phyloP scores from a whole-genome alignment of 352 stramenopile species.

The Pythium aquatile region DNA sequence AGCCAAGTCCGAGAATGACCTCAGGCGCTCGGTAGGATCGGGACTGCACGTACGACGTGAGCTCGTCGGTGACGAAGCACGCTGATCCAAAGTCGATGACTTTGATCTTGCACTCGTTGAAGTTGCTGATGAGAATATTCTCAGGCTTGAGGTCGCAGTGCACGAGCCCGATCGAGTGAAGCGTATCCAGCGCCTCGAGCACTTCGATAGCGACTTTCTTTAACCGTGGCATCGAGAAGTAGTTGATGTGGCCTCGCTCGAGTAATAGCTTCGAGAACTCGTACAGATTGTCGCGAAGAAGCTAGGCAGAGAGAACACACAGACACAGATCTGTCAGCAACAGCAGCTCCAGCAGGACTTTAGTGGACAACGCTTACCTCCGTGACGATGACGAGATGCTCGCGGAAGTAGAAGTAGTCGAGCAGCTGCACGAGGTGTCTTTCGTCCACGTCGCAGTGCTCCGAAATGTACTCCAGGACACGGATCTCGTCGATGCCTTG shows the following conservation, averaged over 20 bases:
- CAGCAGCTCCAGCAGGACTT: neutral
- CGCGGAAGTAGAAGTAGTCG: constrained; percentile 94
- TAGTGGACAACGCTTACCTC: constrained; percentile 66
- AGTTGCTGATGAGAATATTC: constrained; percentile 92
- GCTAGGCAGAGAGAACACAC: constrained; percentile 37
- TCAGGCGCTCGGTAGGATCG: constrained; percentile 97
- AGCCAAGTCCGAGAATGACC: constrained; percentile 95
- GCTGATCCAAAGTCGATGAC: constrained; percentile 99
- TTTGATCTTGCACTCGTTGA: constrained; percentile 91
- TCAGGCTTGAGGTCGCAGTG: constrained; percentile 99
- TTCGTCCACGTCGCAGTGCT: constrained; percentile 84
- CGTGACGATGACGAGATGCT: constrained; percentile 96
- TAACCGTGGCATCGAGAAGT: constrained; percentile 93
- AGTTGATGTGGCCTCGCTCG: constrained; percentile 82
- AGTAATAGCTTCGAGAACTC: constrained; percentile 93
- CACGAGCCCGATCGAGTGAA: constrained; percentile 92
- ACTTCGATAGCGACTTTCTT: constrained; percentile 96
- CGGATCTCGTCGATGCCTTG: constrained; percentile 89
- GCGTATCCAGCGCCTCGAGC: constrained; percentile 83
- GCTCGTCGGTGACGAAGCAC: constrained; percentile 93
- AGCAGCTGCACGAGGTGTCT: constrained; percentile 94
- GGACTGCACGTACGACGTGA: constrained; percentile 97
- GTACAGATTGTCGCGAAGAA: constrained; percentile 97
- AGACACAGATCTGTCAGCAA: neutral
- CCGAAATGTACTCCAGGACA: constrained; percentile 67